Evolutionary conservation across 73 alveolate genomes (phyloP), one percentile per base, ranked within the genome.

Genomic region (Loxodes magnus): DNA sequence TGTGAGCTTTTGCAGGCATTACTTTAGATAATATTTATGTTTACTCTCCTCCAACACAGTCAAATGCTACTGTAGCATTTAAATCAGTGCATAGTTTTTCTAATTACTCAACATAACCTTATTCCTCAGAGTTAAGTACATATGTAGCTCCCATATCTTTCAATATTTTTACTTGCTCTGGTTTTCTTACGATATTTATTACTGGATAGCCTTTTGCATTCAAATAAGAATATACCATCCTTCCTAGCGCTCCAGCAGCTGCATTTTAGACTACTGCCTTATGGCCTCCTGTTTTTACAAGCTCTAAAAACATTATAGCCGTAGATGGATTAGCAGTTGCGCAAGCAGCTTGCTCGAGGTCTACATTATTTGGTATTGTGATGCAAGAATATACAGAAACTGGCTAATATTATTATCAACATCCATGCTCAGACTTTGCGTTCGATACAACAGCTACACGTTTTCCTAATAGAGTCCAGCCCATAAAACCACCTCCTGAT

Each of bases 191-290:
- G 35, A 81, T 51, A 42, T 79, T 68, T 3, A 85, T 68, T 16
- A 68, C 56, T 3, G 68, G 65, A 12, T 78, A 49, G 20, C 81
- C 74, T 21, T 56, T 75, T 10, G 37, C 55, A 28, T 64, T 60
- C 34, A 65, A 63, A 24, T 54, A 44, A 53, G 66, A 38, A 16
- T 59, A 54, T 5, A 85, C 44, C 82, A 66, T 60, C 62, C 72
- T 85, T 14, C 92, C 90, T 15, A 85, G 71, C 23, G 85, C 77
- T 9, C 87, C 55, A 4, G 79, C 63, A 15, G 93, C 96, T 35
- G 82, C 87, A 29, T 56, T 67, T 21, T 65, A 72, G n/a, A 85
- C 67, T 19, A 60, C 55, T 19, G 83, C 85, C 38, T 74, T 63
- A 29, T 74, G 64, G 0, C 71, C 74, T 26, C 43, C 64, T 42